These are phyloP conservation scores for Noccaea caerulescens DNA, from an alignment of 345 rosid genomes.

Conservation along the genomic window DNA sequence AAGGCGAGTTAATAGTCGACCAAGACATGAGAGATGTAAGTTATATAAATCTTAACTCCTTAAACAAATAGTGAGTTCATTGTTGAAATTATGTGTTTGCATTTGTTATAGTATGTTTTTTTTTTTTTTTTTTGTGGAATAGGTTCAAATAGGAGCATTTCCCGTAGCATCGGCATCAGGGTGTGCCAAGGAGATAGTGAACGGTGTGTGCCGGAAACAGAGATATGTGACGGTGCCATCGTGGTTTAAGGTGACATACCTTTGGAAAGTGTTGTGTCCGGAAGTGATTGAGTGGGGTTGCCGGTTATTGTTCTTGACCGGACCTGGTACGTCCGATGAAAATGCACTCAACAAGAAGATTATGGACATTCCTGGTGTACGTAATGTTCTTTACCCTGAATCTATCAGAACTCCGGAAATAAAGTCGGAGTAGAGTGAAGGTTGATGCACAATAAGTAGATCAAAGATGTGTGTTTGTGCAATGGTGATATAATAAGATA, in stretches of 20 bases:
- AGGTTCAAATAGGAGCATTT: slow-evolving; percentile 49
- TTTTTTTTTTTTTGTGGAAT: background rate
- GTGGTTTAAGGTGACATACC: slow-evolving; percentile 51
- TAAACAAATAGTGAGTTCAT: background rate
- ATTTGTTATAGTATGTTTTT: background rate
- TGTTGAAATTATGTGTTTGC: background rate
- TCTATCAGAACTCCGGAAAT: slow-evolving; percentile 40
- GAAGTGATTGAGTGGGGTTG: slow-evolving; percentile 51
- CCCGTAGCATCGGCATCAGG: slow-evolving; percentile 43
- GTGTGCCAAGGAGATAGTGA: slow-evolving; percentile 57
- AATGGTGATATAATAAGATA: background rate
- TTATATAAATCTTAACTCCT: background rate
- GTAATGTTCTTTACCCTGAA: slow-evolving; percentile 45
- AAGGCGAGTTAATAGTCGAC: slow-evolving; percentile 49
- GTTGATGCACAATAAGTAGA: background rate
- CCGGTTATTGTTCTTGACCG: slow-evolving; percentile 28
- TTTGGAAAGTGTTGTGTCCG: slow-evolving; percentile 61
- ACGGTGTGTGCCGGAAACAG: slow-evolving; percentile 58
- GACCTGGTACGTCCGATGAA: slow-evolving; percentile 22
- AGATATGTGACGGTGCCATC: slow-evolving; percentile 55
- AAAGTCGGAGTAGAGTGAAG: slow-evolving; percentile 40
- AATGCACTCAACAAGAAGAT: slow-evolving; percentile 47
- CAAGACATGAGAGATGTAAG: slow-evolving; percentile 56
- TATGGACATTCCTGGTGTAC: slow-evolving; percentile 49
- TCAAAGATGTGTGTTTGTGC: background rate